Percentiles rank a stretch among this genome's conserved stretches.
Conservation (phyloP, 1,284 basidiomycete species). For the Apiotrichum sp. region DNA sequence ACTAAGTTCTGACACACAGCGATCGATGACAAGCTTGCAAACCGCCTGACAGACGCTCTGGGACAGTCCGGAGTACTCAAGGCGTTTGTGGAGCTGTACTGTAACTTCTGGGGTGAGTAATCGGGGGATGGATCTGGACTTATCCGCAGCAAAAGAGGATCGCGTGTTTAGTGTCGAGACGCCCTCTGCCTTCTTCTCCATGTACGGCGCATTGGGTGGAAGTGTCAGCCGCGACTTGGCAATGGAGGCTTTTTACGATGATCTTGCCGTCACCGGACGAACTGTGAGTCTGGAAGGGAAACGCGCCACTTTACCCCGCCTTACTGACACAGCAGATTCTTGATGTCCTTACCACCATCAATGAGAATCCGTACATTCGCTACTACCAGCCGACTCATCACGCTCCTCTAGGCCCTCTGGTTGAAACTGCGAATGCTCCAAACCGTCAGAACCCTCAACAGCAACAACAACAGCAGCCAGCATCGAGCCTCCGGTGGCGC, state of each 20-base stretch:
- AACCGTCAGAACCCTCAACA: constrained; percentile 9
- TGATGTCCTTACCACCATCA: constrained; percentile 83
- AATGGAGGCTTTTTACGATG: constrained; percentile 66
- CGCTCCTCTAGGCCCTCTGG: constrained; percentile 76
- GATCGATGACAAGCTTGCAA: constrained; percentile 61
- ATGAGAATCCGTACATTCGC: constrained; percentile 90
- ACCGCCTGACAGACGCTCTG: constrained; percentile 55
- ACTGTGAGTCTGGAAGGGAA: constrained; percentile 33
- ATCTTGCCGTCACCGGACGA: constrained; percentile 60
- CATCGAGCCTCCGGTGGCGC: constrained; percentile 39
- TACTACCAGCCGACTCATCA: constrained; percentile 86
- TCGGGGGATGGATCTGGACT: background rate
- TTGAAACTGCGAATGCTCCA: constrained; percentile 34
- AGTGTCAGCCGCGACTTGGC: constrained; percentile 59
- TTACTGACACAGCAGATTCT: constrained; percentile 57
- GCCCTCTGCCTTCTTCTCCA: constrained; percentile 73
- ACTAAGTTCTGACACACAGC: constrained; percentile 20
- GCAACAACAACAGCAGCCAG: constrained; percentile 45
- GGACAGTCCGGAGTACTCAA: constrained; percentile 51
- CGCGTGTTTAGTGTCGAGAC: constrained; percentile 71
- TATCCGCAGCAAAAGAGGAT: constrained; percentile 63
- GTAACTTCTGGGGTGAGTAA: constrained; percentile 75
- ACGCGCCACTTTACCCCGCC: too few relatives aligned
- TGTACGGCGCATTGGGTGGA: constrained; percentile 73
- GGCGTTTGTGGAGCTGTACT: constrained; percentile 71